Evolutionary conservation across 1,284 basidiomycete genomes (phyloP), one percentile per base, ranked within the genome.

Genomic region (Pseudozyma thailandica): DNA sequence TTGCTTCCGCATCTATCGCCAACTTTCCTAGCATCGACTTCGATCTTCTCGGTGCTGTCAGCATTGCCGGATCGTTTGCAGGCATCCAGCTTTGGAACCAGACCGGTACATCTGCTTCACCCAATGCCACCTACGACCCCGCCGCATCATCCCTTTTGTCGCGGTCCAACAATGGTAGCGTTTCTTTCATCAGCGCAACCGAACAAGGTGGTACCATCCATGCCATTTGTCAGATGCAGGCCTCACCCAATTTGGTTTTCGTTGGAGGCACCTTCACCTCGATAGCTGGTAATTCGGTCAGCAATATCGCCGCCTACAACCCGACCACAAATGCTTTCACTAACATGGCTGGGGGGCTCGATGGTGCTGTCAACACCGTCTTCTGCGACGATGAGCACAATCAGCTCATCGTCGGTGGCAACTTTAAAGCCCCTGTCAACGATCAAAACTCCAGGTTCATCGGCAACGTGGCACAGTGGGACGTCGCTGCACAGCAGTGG

Each of bases 391-490:
- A 86, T 12, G 85, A 86, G 45, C 86, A 88, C 63, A 85, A 86
- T 68, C 88, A 89, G 72, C 85, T 98, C 43, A 95, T 94, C 90
- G 90, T 88, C 20, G 93, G 93, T 26, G 95, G 95, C 23, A 85
- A 84, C 28, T 97, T 98, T 83, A 33, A 80, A 25, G 72, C 82
- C n/a, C 83, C 85, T 13, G 39, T 77, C 60, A 65, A 80, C 28
- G 64, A 20, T 20, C 46, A 56, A 16, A 52, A 58, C 4, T 58
- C 60, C 20, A 87, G 86, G 13, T 84, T 78, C 54, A 83, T 83
- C 8, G 87, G 88, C 21, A 88, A 90, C 26, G 90, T 97, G 41
- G 93, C 92, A 15, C 84, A 91, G 26, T 98, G 91, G 90, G 89
- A 91, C 75, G 82, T 86, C 39, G 86, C 87, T 41, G 85, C 88